Evolutionary conservation across 2,329 filamentous ascomycete species (phyloP), one percentile per base, ranked within the genome.

Genomic region (Neurospora sp.): DNA sequence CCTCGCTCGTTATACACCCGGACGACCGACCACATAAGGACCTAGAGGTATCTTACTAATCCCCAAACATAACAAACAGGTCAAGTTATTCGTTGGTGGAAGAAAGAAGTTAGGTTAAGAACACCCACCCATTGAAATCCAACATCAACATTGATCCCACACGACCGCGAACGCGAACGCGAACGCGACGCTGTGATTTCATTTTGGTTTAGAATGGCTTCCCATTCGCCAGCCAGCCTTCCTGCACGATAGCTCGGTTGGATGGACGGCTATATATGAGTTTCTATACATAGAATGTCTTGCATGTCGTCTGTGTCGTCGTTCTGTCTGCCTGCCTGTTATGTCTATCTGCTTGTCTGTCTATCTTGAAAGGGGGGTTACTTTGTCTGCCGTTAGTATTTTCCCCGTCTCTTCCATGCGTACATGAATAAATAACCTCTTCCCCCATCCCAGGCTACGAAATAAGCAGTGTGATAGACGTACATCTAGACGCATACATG

Each of bases 61-160:
- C 41, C 10, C 10, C 41, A 10, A 19, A 46, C 8, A 43, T 8
- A 19, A 19, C 4, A 46, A 19, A 19, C 8, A 46, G 4, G 41
- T 11, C n/a, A 36, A 6, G 33, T 36, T 19, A 15, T 36, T 17
- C 66, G 67, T 74, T 46, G 72, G 57, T n/a, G n/a, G 19, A 17
- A 33, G 17, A 23, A 66, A 1, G 37, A 1, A n/a, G 19, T 5
- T 11, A 19, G n/a, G 2, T 12, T 10, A 52, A 12, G 2, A 52
- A 52, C 19, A 6, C n/a, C 5, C 43, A 23, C n/a, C 5, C 43
- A 23, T 15, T 11, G 3, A 46, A 11, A n/a, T 46, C 4, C n/a
- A 46, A n/a, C 41, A n/a, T 46, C n/a, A 46, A 23, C 10, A 46
- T 28, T 28, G 28, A 28, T 23, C 5, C n/a, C n/a, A 3, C n/a